Evolutionary conservation across 192 early-diverging fungal species (phyloP).

Genomic region (Allomyces macrogynus): DNA sequence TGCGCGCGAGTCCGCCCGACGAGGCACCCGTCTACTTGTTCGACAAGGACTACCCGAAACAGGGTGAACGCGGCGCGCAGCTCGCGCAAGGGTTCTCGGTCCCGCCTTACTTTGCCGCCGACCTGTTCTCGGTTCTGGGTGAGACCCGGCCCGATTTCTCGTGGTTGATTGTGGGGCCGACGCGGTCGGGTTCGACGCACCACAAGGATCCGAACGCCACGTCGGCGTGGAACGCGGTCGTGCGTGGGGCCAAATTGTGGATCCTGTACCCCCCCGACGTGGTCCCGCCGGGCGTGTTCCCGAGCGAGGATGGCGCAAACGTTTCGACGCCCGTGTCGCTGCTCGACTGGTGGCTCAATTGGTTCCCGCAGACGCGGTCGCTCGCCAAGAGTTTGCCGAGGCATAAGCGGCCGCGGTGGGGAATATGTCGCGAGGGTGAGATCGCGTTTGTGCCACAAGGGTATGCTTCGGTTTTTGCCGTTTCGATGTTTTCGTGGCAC

Average conservation of each 20-base stretch:
- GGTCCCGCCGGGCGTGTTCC: slow-evolving; percentile 46
- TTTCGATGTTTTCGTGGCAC: not conserved
- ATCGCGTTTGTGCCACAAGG: slow-evolving; percentile 46
- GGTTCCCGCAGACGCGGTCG: slow-evolving; percentile 26
- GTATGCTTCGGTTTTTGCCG: not conserved
- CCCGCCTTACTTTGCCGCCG: slow-evolving; percentile 38
- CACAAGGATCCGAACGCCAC: slow-evolving; percentile 58
- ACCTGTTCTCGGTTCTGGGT: slow-evolving; percentile 36
- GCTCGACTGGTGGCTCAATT: slow-evolving; percentile 48
- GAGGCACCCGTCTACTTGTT: slow-evolving; percentile 49
- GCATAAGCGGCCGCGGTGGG: slow-evolving; percentile 24
- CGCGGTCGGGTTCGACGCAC: slow-evolving; percentile 39
- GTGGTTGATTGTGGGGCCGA: slow-evolving; percentile 51
- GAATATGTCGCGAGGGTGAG: slow-evolving; percentile 43
- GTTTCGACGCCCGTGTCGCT: slow-evolving; percentile 50
- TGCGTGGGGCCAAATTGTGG: slow-evolving; percentile 49
- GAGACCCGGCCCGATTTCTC: slow-evolving; percentile 38
- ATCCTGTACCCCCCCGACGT: slow-evolving; percentile 45
- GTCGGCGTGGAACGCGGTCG: slow-evolving; percentile 51
- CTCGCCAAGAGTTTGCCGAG: slow-evolving; percentile 4
- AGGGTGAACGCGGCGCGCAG: slow-evolving; percentile 15
- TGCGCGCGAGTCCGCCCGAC: slow-evolving; percentile 16
- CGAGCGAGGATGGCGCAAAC: slow-evolving; percentile 39
- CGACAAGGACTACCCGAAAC: slow-evolving; percentile 32
- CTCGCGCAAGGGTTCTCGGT: slow-evolving; percentile 31